Conservation (phyloP, 192 early-diverging fungal species). For the Backusella psychrophila region DNA sequence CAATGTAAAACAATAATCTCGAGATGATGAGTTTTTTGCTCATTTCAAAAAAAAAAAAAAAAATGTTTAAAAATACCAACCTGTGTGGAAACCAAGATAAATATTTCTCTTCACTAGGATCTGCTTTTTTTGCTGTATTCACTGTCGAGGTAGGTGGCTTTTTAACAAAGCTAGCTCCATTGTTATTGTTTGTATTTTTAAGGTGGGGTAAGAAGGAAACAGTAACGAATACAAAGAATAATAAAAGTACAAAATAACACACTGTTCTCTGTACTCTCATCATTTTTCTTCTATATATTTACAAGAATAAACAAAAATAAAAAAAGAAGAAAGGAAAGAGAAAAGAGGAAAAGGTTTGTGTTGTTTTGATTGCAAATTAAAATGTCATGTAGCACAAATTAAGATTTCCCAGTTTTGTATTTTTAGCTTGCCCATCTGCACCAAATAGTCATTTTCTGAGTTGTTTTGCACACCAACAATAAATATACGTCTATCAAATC, state of each 20-base stretch:
- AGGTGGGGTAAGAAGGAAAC: background rate
- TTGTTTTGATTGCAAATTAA: slow-evolving; percentile 1
- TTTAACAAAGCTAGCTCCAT: background rate
- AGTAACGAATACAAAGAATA: slow-evolving; percentile 6
- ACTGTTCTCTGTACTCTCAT: slow-evolving; percentile 5
- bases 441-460: background rate
- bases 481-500: background rate
- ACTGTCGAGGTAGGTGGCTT: background rate
- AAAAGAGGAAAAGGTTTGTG: background rate
- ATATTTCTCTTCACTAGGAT: slow-evolving; percentile 12
- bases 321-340: background rate
- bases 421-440: background rate
- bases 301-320: background rate
- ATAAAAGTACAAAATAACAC: slow-evolving; percentile 3
- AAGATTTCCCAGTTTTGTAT: background rate
- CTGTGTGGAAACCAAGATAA: slow-evolving; percentile 16
- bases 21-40: background rate
- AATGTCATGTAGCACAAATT: background rate
- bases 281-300: slow-evolving; percentile 8
- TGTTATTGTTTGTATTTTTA: background rate
- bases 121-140: background rate
- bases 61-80: background rate
- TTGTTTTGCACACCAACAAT: background rate
- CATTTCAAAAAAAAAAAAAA: background rate
- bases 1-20: background rate